Base-by-base conservation (phyloP, 2,329 filamentous ascomycete genomes). In the Phaeosphaeria sp. region DNA sequence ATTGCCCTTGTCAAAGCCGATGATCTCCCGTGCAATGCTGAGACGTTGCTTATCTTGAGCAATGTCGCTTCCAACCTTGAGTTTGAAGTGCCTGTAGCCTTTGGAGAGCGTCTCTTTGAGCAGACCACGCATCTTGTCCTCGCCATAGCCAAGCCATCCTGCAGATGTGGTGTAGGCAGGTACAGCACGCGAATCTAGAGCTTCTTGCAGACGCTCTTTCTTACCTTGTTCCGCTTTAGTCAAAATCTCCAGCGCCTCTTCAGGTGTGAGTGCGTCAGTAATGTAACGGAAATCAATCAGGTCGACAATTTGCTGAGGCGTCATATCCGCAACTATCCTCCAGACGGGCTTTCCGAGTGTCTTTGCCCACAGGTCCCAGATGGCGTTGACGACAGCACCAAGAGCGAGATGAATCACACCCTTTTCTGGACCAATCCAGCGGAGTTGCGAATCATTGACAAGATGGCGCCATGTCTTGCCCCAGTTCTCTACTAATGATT, bases 301-400 rank as follows among this genome's bases (percentile, higher is more conserved):
- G 58, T 84, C 80, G 51, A 97, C 92, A 51, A 96, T 87, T 80
- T 97, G 89, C 79, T 95, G 90, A 0, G 93, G 92, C 3, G 85
- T 89, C 91, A 97, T 96, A 66, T 97, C 93, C 11, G 90, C 90
- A 22, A 97, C 90, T 61, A 97, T 89, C 58, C 88, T 86, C 93
- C 93, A 97, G 15, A 97, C 91, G 3, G 93, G 93, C 82, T 97
- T 96, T 64, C 86, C 84, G 36, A 95, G 85, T 1, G 85, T 85
- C 81, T 96, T 96, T 54, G 91, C 92, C 93, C 93, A 96, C n/a
- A 97, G 86, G 77, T 97, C 93, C 93, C 93, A 97, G 69, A 96
- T 84, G 17, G 92, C 93, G 76, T 97, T 97, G 68, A 96, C 91
- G 17, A 96, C 90, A 44, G 92, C 91, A 27, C 91, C 92, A 11